Percentiles rank a stretch among this genome's conserved stretches.
Conservation (phyloP, 768 basidiomycete genomes). For the Suillus cothurnatus region DNA sequence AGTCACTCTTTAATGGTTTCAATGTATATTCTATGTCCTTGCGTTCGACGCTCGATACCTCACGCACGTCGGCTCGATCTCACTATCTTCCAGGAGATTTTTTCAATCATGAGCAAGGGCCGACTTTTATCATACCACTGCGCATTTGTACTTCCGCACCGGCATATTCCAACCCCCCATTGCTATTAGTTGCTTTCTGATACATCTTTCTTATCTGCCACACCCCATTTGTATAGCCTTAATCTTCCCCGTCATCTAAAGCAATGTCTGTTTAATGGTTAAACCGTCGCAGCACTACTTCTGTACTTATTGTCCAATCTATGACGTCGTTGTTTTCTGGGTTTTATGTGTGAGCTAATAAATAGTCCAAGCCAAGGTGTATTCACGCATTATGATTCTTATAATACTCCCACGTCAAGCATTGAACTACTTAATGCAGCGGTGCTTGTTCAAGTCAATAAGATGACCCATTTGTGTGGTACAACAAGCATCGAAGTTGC, state of each 20-base stretch:
- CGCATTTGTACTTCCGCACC: conserved; percentile 71
- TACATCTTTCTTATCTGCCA: conserved; percentile 47
- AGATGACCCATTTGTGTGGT: too few relatives aligned
- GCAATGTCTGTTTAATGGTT: conserved; percentile 44
- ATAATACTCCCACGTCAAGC: too few relatives aligned
- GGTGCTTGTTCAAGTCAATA: background rate
- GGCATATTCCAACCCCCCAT: conserved; percentile 52
- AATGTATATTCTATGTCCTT: conserved; percentile 40
- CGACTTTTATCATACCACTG: conserved; percentile 51
- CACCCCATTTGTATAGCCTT: conserved; percentile 38
- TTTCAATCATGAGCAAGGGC: conserved; percentile 36
- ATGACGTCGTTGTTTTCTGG: conserved; percentile 32
- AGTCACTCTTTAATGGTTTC: conserved; percentile 36
- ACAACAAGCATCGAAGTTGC: background rate
- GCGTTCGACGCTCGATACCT: conserved; percentile 39
- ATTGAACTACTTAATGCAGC: background rate
- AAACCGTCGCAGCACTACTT: conserved; percentile 38
- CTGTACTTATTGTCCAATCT: conserved; percentile 45
- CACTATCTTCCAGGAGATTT: conserved; percentile 39
- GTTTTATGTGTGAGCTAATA: background rate
- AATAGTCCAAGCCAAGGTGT: background rate
- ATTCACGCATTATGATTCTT: background rate
- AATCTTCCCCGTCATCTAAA: conserved; percentile 41
- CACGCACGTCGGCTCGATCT: conserved; percentile 37
- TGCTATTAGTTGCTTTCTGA: conserved; percentile 42